Evolutionary conservation across 139 green algal species (phyloP).

Genomic region (Chlorella sp.): DNA sequence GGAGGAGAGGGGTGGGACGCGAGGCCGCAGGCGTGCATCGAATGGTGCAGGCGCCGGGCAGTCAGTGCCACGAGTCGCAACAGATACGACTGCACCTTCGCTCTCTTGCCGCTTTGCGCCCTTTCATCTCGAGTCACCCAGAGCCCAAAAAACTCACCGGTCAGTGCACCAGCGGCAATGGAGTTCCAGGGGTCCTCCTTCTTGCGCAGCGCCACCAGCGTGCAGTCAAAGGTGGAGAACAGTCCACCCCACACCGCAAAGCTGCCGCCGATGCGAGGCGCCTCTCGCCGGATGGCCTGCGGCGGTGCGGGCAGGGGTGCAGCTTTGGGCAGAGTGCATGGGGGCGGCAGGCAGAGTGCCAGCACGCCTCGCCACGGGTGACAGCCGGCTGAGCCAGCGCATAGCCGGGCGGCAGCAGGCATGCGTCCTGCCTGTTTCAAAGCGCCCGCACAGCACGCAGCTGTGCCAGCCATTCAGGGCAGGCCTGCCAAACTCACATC

Average conservation of each 20-base stretch:
- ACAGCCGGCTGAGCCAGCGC: no score
- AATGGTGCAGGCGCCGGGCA: not conserved
- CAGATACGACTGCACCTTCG: no score
- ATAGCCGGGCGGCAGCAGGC: no score
- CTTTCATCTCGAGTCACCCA: no score
- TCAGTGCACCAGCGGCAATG: constrained; percentile 92
- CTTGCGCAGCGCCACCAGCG: constrained; percentile 88
- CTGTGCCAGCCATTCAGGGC: not conserved
- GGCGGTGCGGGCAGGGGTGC: not conserved
- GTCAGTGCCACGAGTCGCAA: no score
- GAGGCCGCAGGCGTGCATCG: not conserved
- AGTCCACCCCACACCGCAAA: constrained; percentile 99
- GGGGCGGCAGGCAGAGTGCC: no score
- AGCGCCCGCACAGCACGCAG: not conserved
- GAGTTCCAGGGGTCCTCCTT: constrained; percentile 99
- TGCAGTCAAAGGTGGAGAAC: constrained; percentile 98
- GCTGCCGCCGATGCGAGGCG: constrained; percentile 94
- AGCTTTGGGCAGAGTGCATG: no score
- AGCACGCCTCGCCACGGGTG: no score
- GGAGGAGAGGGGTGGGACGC: not conserved
- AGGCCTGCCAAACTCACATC: constrained; percentile 68
- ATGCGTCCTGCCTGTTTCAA: no score
- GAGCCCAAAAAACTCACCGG: constrained; percentile 50
- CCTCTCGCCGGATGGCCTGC: constrained; percentile 87
- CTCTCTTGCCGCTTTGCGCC: no score